Evolutionary conservation across 2,329 filamentous ascomycete species (phyloP), one percentile per base, ranked within the genome.

Genomic region (Cordyceps militaris): DNA sequence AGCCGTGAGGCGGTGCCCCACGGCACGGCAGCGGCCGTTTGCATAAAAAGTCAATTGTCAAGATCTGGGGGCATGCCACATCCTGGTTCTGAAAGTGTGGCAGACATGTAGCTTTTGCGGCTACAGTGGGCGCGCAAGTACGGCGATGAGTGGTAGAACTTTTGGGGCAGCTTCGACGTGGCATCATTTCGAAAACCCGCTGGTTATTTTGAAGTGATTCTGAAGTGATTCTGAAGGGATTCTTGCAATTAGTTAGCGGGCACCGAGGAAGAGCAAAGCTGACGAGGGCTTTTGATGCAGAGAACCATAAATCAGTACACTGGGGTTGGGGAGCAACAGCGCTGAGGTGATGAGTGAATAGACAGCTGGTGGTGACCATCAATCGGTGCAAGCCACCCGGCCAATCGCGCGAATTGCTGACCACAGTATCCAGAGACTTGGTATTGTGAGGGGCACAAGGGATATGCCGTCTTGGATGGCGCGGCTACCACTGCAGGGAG

Each of bases 371-470:
- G 42, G 43, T 56, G 23, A 34, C 43, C 28, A 13, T 28, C 32
- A 47, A 56, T 56, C 23, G 43, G 53, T 38, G n/a, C 53, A 56
- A 40, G 53, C 53, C 53, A 48, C 53, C 32, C 53, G 43, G 53
- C 21, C 10, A 32, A 56, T 56, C 43, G 42, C 53, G 32, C 24
- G 30, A 10, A 38, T 23, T 38, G 11, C 50, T 7, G 24, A 28
- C 53, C 53, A n/a, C 53, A 56, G 53, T 38, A 38, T 21, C 43
- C 52, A 48, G 43, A 47, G 32, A 26, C 40, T 40, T 56, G 52
- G 43, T 38, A 56, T 19, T 56, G 43, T 5, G 24, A 36, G 40
- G 51, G 53, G 24, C 28, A 16, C 34, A 38, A 24, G 26, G 40
- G 19, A 34, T 43, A 44, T 34, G 21, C 24, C 30, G 21, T 38